Evolutionary conservation across 73 alveolate genomes (phyloP), one percentile per base, ranked within the genome.

Genomic region (Loxodes magnus): DNA sequence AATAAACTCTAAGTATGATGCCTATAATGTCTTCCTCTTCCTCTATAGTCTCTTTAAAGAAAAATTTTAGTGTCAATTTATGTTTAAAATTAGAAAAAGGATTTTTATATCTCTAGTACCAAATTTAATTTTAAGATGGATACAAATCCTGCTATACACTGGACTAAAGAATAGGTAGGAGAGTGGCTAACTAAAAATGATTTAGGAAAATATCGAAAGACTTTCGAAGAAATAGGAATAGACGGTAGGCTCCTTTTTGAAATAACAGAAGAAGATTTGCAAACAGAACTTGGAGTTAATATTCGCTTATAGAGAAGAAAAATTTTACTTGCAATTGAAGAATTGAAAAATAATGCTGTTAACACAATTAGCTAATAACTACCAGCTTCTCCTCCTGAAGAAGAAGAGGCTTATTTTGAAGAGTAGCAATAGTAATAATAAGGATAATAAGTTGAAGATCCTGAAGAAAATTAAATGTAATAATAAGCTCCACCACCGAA

Each of bases 231-330:
- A 6, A n/a, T 69, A 22, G 30, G 67, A 7, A 77, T 77, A 24
- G 90, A 77, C 25, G 90, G 90, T 3, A 36, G 77, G 2, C 35
- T 77, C 2, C 44, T 77, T 29, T 57, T 38, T 30, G 73, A 66
- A 41, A 69, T 70, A 3, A 43, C 46, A 17, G 90, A 77, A 4
- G 64, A 39, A 14, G 90, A 77, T 30, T 51, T 77, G 3, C 33
- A 46, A 51, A 70, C 30, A 25, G 90, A 77, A 37, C 76, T 77
- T 23, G 35, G 46, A 7, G 76, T 77, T 19, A 21, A 37, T 6
- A 62, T 77, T 30, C 27, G 90, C 29, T 53, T 77, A 25, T 84
- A 77, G 35, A 41, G 90, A 43, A 66, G 68, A 9, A 77, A 77
- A 35, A 62, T 77, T 2, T 29, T 77, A 12, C 60, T 61, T 16